These are phyloP conservation scores for Tulasnella sp. DNA, from an alignment of 768 basidiomycete genomes.

Conservation along the genomic window DNA sequence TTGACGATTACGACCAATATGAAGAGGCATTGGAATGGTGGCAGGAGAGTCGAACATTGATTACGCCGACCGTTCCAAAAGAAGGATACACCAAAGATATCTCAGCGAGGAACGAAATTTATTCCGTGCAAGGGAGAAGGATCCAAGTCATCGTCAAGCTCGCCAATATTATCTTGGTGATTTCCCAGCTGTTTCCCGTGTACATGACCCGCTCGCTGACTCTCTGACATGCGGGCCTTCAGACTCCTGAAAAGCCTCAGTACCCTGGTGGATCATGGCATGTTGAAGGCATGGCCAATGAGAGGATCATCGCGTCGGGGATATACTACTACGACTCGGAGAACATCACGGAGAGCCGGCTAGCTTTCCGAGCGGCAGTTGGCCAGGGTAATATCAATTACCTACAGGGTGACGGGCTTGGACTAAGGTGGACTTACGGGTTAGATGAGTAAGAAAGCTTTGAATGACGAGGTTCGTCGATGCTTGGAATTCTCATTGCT, in stretches of 20 bases:
- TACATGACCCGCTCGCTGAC: neutral
- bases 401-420: slow-evolving; percentile 30
- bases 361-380: slow-evolving; percentile 39
- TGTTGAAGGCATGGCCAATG: slow-evolving; percentile 42
- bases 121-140: slow-evolving; percentile 39
- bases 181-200: neutral
- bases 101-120: neutral
- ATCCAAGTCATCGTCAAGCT: slow-evolving; percentile 46
- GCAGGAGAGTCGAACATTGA: neutral
- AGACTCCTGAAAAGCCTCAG: slow-evolving; percentile 42
- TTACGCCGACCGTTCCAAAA: neutral
- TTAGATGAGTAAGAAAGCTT: slow-evolving; percentile 38
- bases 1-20: neutral
- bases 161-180: slow-evolving; percentile 46
- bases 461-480: slow-evolving; percentile 51
- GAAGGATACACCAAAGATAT: slow-evolving; percentile 11
- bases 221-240: slow-evolving; percentile 4
- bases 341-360: slow-evolving; percentile 39
- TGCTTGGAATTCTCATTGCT: neutral
- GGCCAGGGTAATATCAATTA: slow-evolving; percentile 33
- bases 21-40: neutral
- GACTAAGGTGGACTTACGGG: slow-evolving; percentile 37
- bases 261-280: slow-evolving; percentile 50
- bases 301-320: slow-evolving; percentile 34
- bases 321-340: slow-evolving; percentile 35